Evolutionary conservation across 2,329 filamentous ascomycete species (phyloP), one percentile per base, ranked within the genome.

Genomic region (Hymenoscyphus salicellus): DNA sequence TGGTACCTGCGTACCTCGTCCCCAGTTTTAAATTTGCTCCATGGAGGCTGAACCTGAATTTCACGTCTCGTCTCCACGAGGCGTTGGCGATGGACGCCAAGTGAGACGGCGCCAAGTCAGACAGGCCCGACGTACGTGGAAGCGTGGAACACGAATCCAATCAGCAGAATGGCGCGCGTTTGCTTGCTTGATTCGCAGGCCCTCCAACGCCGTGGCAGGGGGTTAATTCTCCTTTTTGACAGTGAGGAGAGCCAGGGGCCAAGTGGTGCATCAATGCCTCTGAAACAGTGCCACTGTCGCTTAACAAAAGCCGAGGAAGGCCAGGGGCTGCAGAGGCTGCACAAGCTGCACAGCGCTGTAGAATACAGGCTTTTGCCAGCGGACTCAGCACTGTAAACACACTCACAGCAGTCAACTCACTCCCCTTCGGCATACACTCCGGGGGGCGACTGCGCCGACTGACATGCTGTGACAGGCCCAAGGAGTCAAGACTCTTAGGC

Each of bases 61-160:
- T 52, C 46, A 23, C 11, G 46, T 52, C n/a, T 23, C 46, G 20
- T 23, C 41, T 46, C 41, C n/a, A 46, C 17, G 23, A 49, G 43
- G 43, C n/a, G 46, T 26, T 52, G 43, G n/a, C 56, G 28, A 32
- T 2, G 11, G 26, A 20, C 32, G 59, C 63, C 59, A 62, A 65
- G 61, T 68, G 61, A 66, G 38, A 68, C 66, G 59, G 55, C 56
- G 66, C 66, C 66, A 68, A 68, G 66, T 68, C 65, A 63, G 59
- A 67, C 63, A 63, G 60, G 41, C 20, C 17, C 46, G 49, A 56
- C 32, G n/a, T 17, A n/a, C 28, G n/a, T 16, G n/a, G 23, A n/a
- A n/a, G 26, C 23, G 36, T 56, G 46, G 36, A 52, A 64, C 49
- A 58, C 58, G 61, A 71, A 52, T 30, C 33, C 55, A 63, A 63